Evolutionary conservation across 2,329 filamentous ascomycete species (phyloP), one percentile per base, ranked within the genome.

Genomic region (Neoarthrinium moseri): DNA sequence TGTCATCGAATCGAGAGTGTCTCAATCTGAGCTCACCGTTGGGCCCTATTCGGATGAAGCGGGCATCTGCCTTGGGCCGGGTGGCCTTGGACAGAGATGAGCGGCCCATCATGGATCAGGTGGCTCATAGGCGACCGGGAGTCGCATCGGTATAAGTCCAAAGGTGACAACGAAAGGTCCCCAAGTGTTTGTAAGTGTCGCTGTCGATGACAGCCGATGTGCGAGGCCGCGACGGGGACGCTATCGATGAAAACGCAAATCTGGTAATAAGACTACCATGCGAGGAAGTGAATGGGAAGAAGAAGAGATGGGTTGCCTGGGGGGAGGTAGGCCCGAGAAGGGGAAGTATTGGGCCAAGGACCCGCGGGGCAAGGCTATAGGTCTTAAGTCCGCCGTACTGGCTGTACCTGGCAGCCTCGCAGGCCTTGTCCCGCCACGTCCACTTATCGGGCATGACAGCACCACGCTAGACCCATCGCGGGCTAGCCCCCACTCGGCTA

Each of bases 291-390:
- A 26, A n/a, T 12, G 20, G 20, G 36, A 38, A 20, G 24, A 26
- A 22, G 24, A 24, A 22, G 20, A 12, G 15, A 20, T n/a, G 34
- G 34, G 15, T 18, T 4, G 34, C 8, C 15, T 8, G 18, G 15
- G 15, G 15, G 7, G n/a, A 32, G 34, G 18, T 38, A 38, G 20
- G 36, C 24, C 8, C 8, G 26, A 29, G 26, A n/a, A 29, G 24
- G 20, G 13, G 18, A 38, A 6, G n/a, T 23, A 26, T 21, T 5
- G 17, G 10, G 4, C 20, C 20, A 23, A 13, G 35, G 20, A 24
- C 36, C 33, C 36, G 36, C 36, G 39, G 39, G 39, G 39, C 39
- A 33, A 42, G 26, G 27, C 27, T 42, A 23, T 15, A 15, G 15
- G n/a, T 15, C 12, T 18, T 10, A 27, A 20, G 21, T 40, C 22